Conservation (phyloP, 768 basidiomycete genomes). For the Pisolithus tinctorius region DNA sequence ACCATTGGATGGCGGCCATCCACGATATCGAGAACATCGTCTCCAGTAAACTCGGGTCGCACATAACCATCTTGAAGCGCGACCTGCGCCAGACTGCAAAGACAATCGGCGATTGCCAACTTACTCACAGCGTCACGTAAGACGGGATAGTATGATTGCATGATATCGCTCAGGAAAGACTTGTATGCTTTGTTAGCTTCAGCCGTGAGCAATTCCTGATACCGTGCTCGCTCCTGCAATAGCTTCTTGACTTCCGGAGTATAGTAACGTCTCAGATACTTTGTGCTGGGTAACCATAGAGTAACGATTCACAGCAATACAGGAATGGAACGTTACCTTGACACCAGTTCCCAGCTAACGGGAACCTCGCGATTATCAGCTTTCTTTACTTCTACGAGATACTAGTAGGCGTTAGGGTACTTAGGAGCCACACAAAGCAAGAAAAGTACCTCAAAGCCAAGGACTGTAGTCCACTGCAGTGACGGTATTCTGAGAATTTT, state of each 20-base stretch:
- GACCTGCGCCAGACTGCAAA: constrained; percentile 77
- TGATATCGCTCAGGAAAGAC: constrained; percentile 64
- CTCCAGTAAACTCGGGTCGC: constrained; percentile 67
- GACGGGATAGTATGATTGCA: constrained; percentile 57
- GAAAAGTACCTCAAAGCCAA: constrained; percentile 60
- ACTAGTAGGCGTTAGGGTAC: constrained; percentile 36
- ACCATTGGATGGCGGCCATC: constrained; percentile 94
- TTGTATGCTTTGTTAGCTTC: constrained; percentile 62
- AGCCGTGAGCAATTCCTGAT: constrained; percentile 61
- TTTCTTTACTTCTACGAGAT: constrained; percentile 71
- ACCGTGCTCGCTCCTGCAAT: constrained; percentile 67
- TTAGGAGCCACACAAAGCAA: not conserved
- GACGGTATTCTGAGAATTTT: constrained; percentile 67
- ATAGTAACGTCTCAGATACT: constrained; percentile 62
- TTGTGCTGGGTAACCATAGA: constrained; percentile 48
- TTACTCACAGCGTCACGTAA: constrained; percentile 74
- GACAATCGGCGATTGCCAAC: constrained; percentile 80
- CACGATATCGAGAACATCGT: constrained; percentile 61
- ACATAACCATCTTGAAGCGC: constrained; percentile 72
- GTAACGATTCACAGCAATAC: not conserved
- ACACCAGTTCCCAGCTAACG: constrained; percentile 56
- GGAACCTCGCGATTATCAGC: constrained; percentile 42
- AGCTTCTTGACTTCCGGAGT: constrained; percentile 59
- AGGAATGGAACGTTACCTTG: constrained; percentile 38
- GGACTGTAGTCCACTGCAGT: constrained; percentile 59